phyloP scores from a whole-genome alignment of 805 yeast species.

The Hanseniaspora opuntiae region DNA sequence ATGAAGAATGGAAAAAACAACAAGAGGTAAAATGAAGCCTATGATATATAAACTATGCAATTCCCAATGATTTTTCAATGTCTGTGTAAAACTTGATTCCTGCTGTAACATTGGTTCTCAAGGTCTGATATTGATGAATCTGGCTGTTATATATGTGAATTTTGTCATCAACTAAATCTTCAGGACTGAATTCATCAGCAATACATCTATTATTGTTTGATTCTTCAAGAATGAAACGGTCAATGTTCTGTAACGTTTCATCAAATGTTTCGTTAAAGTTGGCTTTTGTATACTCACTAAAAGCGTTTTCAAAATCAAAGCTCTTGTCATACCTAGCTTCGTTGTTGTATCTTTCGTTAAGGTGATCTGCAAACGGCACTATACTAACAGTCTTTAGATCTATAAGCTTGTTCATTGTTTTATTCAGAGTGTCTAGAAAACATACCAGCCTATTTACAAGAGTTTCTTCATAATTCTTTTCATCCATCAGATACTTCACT shows the following conservation, averaged over 20 bases:
- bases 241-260: not conserved
- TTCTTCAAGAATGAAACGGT: not conserved
- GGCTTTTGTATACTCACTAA: not conserved
- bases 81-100: conserved; percentile 18
- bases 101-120: conserved; percentile 17
- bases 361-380: not conserved
- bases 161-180: not conserved
- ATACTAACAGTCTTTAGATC: not conserved
- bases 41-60: not conserved
- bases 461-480: not conserved
- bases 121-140: not conserved
- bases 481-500: not conserved
- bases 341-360: not conserved
- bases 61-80: not conserved
- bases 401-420: not conserved
- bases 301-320: not conserved
- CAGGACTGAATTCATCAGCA: not conserved
- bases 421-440: not conserved
- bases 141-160: not conserved
- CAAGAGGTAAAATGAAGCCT: not conserved
- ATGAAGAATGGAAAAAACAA: conserved; percentile 32
- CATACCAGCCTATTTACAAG: not conserved
- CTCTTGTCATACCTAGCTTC: not conserved
- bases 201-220: not conserved
- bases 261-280: not conserved